A percentile compares a stretch with the other conserved stretches of the same genome.
Conservation (phyloP, 164 flowering plant genomes). For the Liquidambar formosana region DNA sequence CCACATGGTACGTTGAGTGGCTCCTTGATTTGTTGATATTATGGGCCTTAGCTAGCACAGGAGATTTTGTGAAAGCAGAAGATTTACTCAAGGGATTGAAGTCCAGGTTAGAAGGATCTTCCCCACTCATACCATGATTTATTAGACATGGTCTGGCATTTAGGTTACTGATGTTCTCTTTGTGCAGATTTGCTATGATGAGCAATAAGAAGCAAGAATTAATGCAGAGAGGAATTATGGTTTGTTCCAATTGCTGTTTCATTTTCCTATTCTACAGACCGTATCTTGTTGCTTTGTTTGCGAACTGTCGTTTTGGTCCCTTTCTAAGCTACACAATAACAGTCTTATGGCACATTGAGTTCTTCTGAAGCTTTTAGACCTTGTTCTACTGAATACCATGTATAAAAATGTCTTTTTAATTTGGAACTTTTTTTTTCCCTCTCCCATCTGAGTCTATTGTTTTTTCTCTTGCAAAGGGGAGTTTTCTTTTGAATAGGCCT, state of each 20-base stretch:
- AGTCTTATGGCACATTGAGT: not conserved
- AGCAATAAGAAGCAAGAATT: conserved; percentile 56
- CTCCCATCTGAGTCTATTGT: no score
- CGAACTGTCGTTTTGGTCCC: not conserved
- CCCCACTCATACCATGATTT: not conserved
- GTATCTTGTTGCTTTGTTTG: not conserved
- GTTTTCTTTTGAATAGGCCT: not conserved
- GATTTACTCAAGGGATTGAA: conserved; percentile 59
- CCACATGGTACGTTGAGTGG: conserved; percentile 75
- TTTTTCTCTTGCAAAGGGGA: not conserved
- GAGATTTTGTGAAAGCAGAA: conserved; percentile 54
- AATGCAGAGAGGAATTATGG: conserved; percentile 69
- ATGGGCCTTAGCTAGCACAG: conserved; percentile 68
- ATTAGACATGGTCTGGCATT: not conserved
- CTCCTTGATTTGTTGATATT: conserved; percentile 74
- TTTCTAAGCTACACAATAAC: not conserved
- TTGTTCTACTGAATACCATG: not conserved
- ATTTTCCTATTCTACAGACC: not conserved
- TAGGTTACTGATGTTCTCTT: conserved; percentile 2
- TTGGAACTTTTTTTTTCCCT: not conserved
- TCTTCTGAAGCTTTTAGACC: not conserved
- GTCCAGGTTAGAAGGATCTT: conserved; percentile 44
- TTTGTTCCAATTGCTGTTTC: conserved; percentile 29
- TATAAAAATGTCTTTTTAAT: not conserved
- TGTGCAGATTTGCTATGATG: conserved; percentile 50